phyloP scores from a whole-genome alignment of 179 eudicot genomes.

The Beta macrorhiza region DNA sequence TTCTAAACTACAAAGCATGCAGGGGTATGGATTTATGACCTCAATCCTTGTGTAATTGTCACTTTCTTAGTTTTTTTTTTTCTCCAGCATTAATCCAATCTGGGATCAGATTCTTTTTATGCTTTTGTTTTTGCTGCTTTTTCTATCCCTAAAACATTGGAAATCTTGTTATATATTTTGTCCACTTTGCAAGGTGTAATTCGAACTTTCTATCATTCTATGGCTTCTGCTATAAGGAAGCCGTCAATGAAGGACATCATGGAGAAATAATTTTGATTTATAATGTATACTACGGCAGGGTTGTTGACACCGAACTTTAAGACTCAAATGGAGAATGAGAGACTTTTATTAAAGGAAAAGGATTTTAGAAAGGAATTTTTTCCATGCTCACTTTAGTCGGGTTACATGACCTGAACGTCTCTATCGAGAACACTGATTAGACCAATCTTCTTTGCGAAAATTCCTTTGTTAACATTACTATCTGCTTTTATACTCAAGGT shows the following conservation, averaged over 20 bases:
- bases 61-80: background rate
- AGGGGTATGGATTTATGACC: conserved; percentile 47
- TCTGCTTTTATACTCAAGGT: conserved; percentile 43
- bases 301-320: background rate
- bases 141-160: background rate
- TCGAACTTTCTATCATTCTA: background rate
- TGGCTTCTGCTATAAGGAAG: background rate
- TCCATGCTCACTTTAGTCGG: background rate
- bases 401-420: background rate
- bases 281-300: background rate
- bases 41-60: conserved; percentile 1
- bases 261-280: background rate
- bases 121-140: conserved; percentile 5
- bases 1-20: conserved; percentile 86
- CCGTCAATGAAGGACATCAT: too few species aligned
- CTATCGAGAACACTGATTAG: background rate
- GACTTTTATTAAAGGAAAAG: background rate
- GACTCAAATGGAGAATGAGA: background rate
- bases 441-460: background rate
- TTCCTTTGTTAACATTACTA: background rate
- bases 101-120: background rate
- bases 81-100: background rate
- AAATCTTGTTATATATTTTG: background rate
- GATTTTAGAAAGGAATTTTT: background rate
- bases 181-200: conserved; percentile 1